Evolutionary conservation across 805 yeast genomes (phyloP).

Genomic region (Candida ortonii): DNA sequence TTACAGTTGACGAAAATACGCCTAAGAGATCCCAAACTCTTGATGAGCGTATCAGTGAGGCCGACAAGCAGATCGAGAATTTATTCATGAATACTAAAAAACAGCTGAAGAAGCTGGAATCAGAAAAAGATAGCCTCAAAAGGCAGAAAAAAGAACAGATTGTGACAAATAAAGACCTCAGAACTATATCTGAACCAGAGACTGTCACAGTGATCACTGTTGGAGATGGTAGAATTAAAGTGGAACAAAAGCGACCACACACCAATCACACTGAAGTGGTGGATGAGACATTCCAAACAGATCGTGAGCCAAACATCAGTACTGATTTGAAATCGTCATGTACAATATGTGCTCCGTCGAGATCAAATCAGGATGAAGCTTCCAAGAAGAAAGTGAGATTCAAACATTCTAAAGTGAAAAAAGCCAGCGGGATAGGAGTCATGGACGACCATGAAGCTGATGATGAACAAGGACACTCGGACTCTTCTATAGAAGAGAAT

Average conservation of each 20-base stretch:
- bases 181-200: conserved; percentile 6
- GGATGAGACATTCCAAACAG: neutral
- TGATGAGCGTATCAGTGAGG: conserved; percentile 8
- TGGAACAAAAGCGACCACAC: conserved; percentile 16
- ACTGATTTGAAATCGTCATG: conserved; percentile 5
- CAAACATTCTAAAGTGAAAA: neutral
- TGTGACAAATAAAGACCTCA: too few species aligned
- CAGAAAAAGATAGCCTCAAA: conserved; percentile 9
- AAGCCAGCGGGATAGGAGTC: conserved; percentile 1
- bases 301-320: neutral
- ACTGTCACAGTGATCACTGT: conserved; percentile 14
- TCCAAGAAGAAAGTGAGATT: conserved; percentile 5
- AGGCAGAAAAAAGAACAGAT: conserved; percentile 4
- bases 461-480: too few species aligned
- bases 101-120: conserved; percentile 7
- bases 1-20: neutral
- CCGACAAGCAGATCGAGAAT: conserved; percentile 10
- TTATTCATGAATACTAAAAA: conserved; percentile 8
- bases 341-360: conserved; percentile 14
- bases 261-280: neutral
- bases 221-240: conserved; percentile 17
- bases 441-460: neutral
- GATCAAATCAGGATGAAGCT: too few species aligned
- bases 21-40: neutral
- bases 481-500: too few species aligned